A percentile compares a stretch with the other conserved stretches of the same genome.
These are phyloP conservation scores for Aspergillus thermomutatus DNA, from an alignment of 2,329 filamentous ascomycete species.

Conservation along the genomic window DNA sequence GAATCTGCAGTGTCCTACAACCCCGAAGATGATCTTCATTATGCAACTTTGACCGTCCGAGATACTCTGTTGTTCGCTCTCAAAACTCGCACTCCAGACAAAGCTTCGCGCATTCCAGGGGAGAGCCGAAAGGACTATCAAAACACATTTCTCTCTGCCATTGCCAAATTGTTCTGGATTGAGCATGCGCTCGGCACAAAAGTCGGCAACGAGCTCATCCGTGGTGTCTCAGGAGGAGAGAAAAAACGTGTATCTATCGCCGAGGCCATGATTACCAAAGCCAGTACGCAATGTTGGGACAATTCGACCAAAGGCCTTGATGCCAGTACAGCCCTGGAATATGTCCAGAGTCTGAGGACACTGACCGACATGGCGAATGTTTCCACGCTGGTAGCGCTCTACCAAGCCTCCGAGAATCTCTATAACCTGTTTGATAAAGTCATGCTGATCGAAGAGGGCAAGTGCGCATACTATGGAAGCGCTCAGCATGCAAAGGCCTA, in stretches of 20 bases:
- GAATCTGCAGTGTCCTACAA: conserved; percentile 62
- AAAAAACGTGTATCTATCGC: conserved; percentile 79
- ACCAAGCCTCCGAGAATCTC: conserved; percentile 59
- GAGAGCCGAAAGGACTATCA: conserved; percentile 60
- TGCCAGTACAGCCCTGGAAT: conserved; percentile 69
- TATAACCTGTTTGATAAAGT: conserved; percentile 65
- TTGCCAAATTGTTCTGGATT: conserved; percentile 70
- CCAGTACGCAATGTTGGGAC: conserved; percentile 70
- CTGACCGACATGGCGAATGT: conserved; percentile 62
- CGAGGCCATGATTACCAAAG: conserved; percentile 68
- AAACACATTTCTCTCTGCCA: conserved; percentile 61
- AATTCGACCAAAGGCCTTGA: conserved; percentile 73
- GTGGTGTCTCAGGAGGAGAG: conserved; percentile 69
- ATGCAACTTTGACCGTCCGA: conserved; percentile 72
- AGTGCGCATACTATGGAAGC: conserved; percentile 69
- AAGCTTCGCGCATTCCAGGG: conserved; percentile 57
- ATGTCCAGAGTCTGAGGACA: conserved; percentile 64
- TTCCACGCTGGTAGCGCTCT: conserved; percentile 65
- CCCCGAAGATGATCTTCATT: conserved; percentile 73
- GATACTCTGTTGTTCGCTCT: conserved; percentile 72
- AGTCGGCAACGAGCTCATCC: conserved; percentile 70
- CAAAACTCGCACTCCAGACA: conserved; percentile 63
- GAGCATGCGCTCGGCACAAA: conserved; percentile 69
- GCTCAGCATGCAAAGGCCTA: conserved; percentile 63
- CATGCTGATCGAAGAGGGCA: conserved; percentile 63